Evolutionary conservation across 306 rosid genomes (phyloP), one percentile per base, ranked within the genome.

Genomic region (Acacia crassicarpa): DNA sequence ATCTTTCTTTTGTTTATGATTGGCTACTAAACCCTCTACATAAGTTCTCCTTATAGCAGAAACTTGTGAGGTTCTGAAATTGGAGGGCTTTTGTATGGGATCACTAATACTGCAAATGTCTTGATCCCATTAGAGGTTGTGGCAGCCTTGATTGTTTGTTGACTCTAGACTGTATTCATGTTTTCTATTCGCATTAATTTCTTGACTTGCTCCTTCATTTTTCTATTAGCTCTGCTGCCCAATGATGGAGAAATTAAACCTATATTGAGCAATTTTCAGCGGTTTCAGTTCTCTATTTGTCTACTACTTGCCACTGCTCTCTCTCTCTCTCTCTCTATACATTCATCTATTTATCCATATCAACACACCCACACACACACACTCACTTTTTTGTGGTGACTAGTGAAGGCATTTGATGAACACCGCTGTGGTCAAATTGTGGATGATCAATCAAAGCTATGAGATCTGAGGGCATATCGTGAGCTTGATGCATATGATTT

Each of bases 401-500:
- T 74, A 81, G 49, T 56, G 67, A 73, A 41, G 88, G 85, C 67
- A 51, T 66, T 74, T 67, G 83, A 25, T 30, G 83, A 81, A 67
- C 45, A 23, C 69, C 69, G 51, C 17, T 81, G 75, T 20, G 9
- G 59, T 5, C 1, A 3, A 78, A 78, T 49, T 68, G 82, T 49
- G 67, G 22, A 46, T 78, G 81, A 78, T 78, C 71, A 5, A 20
- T 66, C 48, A 43, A 3, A 41, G 79, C 82, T 86, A 75, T 82
- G 84, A 75, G 89, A 78, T 86, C 84, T 69, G 84, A 79, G 75
- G 84, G 84, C 77, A 22, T 74, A 22, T 67, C 45, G 0, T 14
- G 43, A 1, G 6, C 6, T 43, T 8, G 49, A 2, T 10, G 9
- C 11, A 8, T 8, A 49, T 15, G 10, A 3, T 0, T 20, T 3